Evolutionary conservation across 768 basidiomycete species (phyloP).

Genomic region (Termitomyces bulborhizus): DNA sequence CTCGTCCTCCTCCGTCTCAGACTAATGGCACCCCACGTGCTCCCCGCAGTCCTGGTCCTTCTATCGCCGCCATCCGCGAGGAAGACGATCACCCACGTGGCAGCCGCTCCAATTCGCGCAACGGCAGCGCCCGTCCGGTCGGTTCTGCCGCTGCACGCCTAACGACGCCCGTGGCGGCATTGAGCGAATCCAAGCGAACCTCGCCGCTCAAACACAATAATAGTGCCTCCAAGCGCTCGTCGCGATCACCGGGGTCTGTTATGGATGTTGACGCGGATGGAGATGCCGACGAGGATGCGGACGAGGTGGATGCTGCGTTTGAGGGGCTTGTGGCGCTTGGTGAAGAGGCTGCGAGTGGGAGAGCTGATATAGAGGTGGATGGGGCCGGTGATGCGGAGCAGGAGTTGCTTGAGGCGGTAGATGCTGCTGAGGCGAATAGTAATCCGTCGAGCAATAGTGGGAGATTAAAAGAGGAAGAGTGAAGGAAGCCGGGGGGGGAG

Average conservation of each 20-base stretch:
- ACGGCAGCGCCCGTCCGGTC: constrained; percentile 5
- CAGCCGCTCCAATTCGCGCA: constrained; percentile 8
- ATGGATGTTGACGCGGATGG: constrained; percentile 29
- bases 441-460: constrained; percentile 21
- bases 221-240: constrained; percentile 14
- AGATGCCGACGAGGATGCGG: constrained; percentile 25
- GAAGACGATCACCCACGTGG: not conserved
- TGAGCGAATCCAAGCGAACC: not conserved
- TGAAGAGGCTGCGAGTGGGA: constrained; percentile 6
- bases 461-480: constrained; percentile 18
- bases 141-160: not conserved
- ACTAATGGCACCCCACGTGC: constrained; percentile 2
- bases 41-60: constrained; percentile 9
- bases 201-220: constrained; percentile 8
- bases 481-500: not conserved
- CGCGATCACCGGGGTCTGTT: constrained; percentile 5
- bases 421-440: constrained; percentile 41
- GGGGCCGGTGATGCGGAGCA: constrained; percentile 32
- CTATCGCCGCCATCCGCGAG: not conserved
- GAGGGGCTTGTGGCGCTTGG: constrained; percentile 16
- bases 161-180: not conserved
- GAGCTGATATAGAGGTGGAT: constrained; percentile 9
- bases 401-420: constrained; percentile 46
- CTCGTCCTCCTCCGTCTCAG: not conserved
- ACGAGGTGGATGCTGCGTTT: constrained; percentile 24